Percentiles rank a stretch among this genome's conserved stretches.
These are phyloP conservation scores for Kalmanozyma brasiliensis DNA, from an alignment of 1,284 basidiomycete species.

Conservation along the genomic window DNA sequence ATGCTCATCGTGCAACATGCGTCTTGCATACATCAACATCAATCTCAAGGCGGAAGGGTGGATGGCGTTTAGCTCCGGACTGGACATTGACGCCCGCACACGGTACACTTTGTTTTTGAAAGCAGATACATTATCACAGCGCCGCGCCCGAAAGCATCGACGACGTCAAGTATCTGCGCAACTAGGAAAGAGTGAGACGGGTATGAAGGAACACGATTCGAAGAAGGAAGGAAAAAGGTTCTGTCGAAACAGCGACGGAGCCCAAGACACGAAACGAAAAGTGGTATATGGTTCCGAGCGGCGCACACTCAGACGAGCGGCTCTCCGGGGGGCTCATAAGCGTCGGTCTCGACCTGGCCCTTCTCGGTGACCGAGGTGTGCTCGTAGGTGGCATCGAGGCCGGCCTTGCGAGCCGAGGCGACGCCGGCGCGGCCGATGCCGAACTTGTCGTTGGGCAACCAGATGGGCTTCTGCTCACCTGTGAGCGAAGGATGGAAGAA, in stretches of 20 bases:
- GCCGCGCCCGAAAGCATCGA: not conserved
- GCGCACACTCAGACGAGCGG: conserved; percentile 35
- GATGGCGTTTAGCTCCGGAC: too few species aligned
- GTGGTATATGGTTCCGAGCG: not conserved
- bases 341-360: conserved; percentile 59
- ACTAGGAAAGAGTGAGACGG: not conserved
- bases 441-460: conserved; percentile 65
- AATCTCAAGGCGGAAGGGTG: too few species aligned
- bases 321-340: conserved; percentile 63
- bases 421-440: conserved; percentile 62
- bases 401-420: conserved; percentile 56
- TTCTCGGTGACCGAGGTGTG: conserved; percentile 63
- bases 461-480: conserved; percentile 60
- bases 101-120: too few species aligned
- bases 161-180: not conserved
- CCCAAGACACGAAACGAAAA: conserved; percentile 3
- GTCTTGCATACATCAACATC: too few species aligned
- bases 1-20: too few species aligned
- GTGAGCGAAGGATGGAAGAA: conserved; percentile 62
- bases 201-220: not conserved
- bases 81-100: not conserved
- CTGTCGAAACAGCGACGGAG: not conserved
- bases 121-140: conserved; percentile 1
- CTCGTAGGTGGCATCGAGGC: conserved; percentile 57
- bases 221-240: not conserved